Evolutionary conservation across 1,139 yeast species (phyloP).

Genomic region (Geotrichum siamense): DNA sequence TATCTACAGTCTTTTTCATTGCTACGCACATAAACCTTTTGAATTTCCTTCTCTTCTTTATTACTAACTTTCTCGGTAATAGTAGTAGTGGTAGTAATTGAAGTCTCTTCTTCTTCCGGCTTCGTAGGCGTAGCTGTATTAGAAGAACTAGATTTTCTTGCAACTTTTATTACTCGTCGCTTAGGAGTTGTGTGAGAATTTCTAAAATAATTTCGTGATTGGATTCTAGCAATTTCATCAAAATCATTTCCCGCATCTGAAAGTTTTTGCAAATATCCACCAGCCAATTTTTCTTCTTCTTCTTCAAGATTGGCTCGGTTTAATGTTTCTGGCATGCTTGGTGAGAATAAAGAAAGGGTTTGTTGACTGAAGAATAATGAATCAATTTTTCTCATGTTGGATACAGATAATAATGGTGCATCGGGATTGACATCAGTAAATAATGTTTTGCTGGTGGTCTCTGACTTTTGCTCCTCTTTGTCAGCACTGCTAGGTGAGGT

Average conservation of each 20-base stretch:
- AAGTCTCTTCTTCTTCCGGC: conserved; percentile 1
- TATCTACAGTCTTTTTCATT: not conserved
- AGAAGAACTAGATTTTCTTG: conserved; percentile 21
- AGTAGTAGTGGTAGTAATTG: conserved; percentile 2
- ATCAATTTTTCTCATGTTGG: conserved; percentile 62
- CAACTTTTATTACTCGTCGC: conserved; percentile 32
- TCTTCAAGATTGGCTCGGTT: conserved; percentile 42
- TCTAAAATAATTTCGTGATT: conserved; percentile 24
- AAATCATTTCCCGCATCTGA: conserved; percentile 25
- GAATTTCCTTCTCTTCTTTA: not conserved
- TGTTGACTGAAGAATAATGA: conserved; percentile 72
- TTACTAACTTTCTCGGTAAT: not conserved
- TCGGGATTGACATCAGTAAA: conserved; percentile 51
- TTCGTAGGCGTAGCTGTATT: conserved; percentile 12
- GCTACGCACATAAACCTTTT: not conserved
- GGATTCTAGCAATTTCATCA: conserved; percentile 28
- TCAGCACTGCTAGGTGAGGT: conserved; percentile 5
- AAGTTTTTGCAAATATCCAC: conserved; percentile 19
- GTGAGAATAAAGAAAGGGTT: conserved; percentile 62
- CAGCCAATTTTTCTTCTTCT: conserved; percentile 10
- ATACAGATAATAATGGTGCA: conserved; percentile 53
- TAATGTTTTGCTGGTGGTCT: conserved; percentile 22
- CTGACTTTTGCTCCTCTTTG: conserved; percentile 3
- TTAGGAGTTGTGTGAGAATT: conserved; percentile 27
- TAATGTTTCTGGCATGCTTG: conserved; percentile 49